These are phyloP conservation scores for Magnusiomyces fungicola DNA, from an alignment of 1,139 yeast species.

Conservation along the genomic window DNA sequence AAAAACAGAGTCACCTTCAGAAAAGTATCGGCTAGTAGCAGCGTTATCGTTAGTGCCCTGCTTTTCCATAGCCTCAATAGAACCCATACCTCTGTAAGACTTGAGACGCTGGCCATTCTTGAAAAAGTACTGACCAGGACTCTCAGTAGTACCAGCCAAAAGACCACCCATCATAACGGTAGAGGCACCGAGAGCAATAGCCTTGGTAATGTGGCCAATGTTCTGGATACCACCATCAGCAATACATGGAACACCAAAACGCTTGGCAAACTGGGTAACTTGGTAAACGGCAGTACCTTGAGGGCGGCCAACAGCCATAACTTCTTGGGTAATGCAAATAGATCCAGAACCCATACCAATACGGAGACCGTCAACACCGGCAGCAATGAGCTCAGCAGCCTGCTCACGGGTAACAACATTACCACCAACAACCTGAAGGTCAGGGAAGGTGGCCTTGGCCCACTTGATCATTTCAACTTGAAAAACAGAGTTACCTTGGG, in stretches of 20 bases:
- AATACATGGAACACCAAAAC: conserved; percentile 91
- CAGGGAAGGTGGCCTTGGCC: conserved; percentile 76
- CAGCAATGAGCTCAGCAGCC: conserved; percentile 90
- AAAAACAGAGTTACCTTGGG: conserved; percentile 95
- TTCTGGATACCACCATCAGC: conserved; percentile 99
- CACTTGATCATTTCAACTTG: conserved; percentile 89
- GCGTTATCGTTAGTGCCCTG: conserved; percentile 84
- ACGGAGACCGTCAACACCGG: conserved; percentile 97
- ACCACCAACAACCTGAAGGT: conserved; percentile 90
- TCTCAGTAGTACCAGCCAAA: conserved; percentile 96
- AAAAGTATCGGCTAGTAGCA: conserved; percentile 95
- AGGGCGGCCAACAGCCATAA: conserved; percentile 99
- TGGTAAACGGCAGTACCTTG: conserved; percentile 96
- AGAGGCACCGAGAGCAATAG: conserved; percentile 94
- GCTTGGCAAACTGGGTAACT: conserved; percentile 79
- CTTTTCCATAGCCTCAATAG: conserved; percentile 98
- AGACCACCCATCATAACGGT: conserved; percentile 99
- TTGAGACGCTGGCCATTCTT: conserved; percentile 97
- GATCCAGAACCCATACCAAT: conserved; percentile 99
- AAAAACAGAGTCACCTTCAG: conserved; percentile 88
- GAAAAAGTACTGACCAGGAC: conserved; percentile 97
- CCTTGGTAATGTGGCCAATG: conserved; percentile 97
- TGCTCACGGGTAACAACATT: conserved; percentile 98
- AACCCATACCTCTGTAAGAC: conserved; percentile 99
- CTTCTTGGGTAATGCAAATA: conserved; percentile 98